Conservation (phyloP, 1,284 basidiomycete species). For the Boletellus dicymbophilus region DNA sequence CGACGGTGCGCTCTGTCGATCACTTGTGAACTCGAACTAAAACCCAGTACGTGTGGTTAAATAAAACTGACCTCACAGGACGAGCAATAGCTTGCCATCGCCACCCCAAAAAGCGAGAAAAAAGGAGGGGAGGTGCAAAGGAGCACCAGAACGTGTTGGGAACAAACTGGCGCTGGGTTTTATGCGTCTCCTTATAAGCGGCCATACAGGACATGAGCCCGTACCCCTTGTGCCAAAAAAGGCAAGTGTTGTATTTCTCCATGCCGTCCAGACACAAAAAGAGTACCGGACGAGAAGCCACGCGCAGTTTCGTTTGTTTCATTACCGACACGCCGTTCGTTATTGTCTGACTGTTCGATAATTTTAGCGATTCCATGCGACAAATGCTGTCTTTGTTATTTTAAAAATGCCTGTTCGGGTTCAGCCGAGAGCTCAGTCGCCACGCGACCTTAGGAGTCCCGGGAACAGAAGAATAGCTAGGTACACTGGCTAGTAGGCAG, state of each 20-base stretch:
- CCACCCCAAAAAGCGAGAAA: conserved; percentile 1
- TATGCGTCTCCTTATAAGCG: too few relatives aligned
- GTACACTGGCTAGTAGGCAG: too few relatives aligned
- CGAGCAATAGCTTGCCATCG: conserved; percentile 29
- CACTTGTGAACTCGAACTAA: conserved; percentile 5
- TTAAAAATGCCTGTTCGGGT: too few relatives aligned
- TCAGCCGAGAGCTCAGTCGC: too few relatives aligned
- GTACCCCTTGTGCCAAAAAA: conserved; percentile 28
- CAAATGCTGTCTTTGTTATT: too few relatives aligned
- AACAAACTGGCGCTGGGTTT: too few relatives aligned
- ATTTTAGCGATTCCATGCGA: neutral
- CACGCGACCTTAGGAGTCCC: too few relatives aligned
- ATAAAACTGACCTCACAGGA: conserved; percentile 29
- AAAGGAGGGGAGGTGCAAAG: neutral
- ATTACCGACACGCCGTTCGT: too few relatives aligned
- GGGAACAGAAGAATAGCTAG: too few relatives aligned
- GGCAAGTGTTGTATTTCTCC: conserved; percentile 30
- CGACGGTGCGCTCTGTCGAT: conserved; percentile 23
- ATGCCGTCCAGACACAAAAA: conserved; percentile 27
- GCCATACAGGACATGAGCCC: conserved; percentile 18
- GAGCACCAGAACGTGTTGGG: neutral
- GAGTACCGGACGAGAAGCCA: conserved; percentile 6
- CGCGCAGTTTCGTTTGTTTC: conserved; percentile 13
- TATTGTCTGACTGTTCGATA: conserved; percentile 1
- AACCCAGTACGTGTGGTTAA: too few relatives aligned